Evolutionary conservation across 1,284 basidiomycete genomes (phyloP).

Genomic region (Binderoboletus segoi): DNA sequence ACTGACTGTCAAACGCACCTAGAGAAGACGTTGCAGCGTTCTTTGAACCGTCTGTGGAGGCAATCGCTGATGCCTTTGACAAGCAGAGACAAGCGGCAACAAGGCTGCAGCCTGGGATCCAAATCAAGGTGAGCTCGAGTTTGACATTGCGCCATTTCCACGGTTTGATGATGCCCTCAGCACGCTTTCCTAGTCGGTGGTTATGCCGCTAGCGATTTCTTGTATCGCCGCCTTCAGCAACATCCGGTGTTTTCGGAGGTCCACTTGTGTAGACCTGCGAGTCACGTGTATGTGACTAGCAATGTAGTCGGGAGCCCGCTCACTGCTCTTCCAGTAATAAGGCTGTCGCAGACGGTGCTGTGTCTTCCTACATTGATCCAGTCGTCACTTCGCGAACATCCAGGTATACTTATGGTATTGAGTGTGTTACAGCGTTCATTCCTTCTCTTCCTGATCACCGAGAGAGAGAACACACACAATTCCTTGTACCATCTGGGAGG

Average conservation of each 20-base stretch:
- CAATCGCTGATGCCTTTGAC: slow-evolving; percentile 42
- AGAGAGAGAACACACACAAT: slow-evolving; percentile 18
- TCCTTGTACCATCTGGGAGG: slow-evolving; percentile 17
- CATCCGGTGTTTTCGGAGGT: slow-evolving; percentile 31
- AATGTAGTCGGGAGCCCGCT: not conserved
- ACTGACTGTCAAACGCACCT: not conserved
- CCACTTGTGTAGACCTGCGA: slow-evolving; percentile 40
- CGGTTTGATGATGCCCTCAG: not conserved
- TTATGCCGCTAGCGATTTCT: slow-evolving; percentile 52
- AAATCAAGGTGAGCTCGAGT: slow-evolving; percentile 32
- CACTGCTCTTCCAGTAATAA: slow-evolving; percentile 45
- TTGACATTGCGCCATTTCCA: not conserved
- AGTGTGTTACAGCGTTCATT: slow-evolving; percentile 30
- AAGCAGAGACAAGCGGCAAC: slow-evolving; percentile 32
- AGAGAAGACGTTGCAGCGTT: slow-evolving; percentile 31
- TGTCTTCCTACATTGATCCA: slow-evolving; percentile 53
- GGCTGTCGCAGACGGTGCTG: slow-evolving; percentile 56
- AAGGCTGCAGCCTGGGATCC: slow-evolving; percentile 16
- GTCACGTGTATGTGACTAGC: slow-evolving; percentile 35
- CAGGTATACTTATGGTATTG: slow-evolving; percentile 44
- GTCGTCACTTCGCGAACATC: slow-evolving; percentile 48
- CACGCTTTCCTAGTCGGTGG: slow-evolving; percentile 42
- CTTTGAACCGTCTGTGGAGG: slow-evolving; percentile 49
- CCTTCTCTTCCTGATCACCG: slow-evolving; percentile 37
- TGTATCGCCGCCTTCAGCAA: slow-evolving; percentile 41